Evolutionary conservation across 768 basidiomycete genomes (phyloP), one percentile per base, ranked within the genome.

Genomic region (Coprinellus aureogranulatus): DNA sequence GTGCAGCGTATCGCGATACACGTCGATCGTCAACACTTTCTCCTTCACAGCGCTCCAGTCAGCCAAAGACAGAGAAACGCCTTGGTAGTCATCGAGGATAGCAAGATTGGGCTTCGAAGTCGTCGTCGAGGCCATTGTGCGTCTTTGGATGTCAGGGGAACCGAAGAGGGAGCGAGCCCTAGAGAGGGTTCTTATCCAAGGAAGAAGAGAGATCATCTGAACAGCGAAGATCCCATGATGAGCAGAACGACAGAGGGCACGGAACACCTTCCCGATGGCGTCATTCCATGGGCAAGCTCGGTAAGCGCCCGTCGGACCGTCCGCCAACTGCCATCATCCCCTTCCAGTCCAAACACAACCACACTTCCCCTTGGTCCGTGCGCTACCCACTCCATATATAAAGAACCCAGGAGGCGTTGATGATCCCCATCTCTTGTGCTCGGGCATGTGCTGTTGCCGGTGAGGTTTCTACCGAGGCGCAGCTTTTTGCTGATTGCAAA

Each of bases 401-500:
- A 72, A 6, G 2, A 30, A 3, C 31, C 11, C 26, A 41, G 23
- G 31, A 44, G n/a, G 0, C 44, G 50, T 14, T 16, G 4, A 27
- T 18, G 59, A 70, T 78, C 77, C 65, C 65, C 65, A 87, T 87
- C 87, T 88, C 88, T 92, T 92, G 89, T 91, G 89, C 89, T 90
- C 88, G 89, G 89, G 89, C 87, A 88, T 85, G 89, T 86, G 89
- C 88, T 89, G 87, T 90, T 88, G 87, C 85, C 86, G 89, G 89
- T 92, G 90, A 92, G 88, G 90, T 92, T 81, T 85, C 79, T 89
- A 92, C 90, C 87, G 90, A 92, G 88, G 85, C 87, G 88, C 86
- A 90, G 88, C 89, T 82, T 90, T 71, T 92, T 90, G 90, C 89
- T 92, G 87, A 87, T 92, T 92, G 89, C 89, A 92, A 92, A 92